Base-by-base conservation (phyloP, 148 eudicot genomes). In the Limonium bicolor region DNA sequence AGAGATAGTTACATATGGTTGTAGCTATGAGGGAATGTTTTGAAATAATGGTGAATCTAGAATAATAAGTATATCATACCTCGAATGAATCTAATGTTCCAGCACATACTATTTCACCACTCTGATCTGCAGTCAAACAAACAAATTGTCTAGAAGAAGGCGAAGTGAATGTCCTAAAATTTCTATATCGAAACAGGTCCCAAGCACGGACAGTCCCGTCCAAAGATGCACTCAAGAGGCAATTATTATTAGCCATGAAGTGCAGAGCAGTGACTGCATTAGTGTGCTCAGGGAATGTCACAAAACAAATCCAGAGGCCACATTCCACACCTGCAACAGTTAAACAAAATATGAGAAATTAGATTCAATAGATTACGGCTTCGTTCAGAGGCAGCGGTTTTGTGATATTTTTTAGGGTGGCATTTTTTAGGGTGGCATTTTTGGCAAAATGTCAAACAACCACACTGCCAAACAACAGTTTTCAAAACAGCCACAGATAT, bases 181-280 rank as follows among this genome's bases (percentile, higher is more conserved):
- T 90, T 26, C 99, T 67, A 61, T 90, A 90, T 2, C 95, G 84
- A 50, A 84, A 67, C 34, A 84, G 72, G 50, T 90, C 95, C 93
- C 95, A 90, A 37, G 99, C 95, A 60, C 95, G 87, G 49, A 90
- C 85, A 40, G 99, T 90, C 47, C 99, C 99, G 56, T 90, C 99
- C 68, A 84, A 66, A 34, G 99, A 90, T 35, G 99, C 95, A 76
- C 95, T 84, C 42, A 90, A 58, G 29, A 90, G 87, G 54, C 85
- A 66, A 51, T 90, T 74, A 63, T 77, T 90, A 55, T 64, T 71
- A 34, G 87, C 65, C 82, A 71, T 66, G 49, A 90, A 90, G 61
- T 80, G 95, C 38, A 90, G 84, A 27, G 95, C 95, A 37, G 95
- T 90, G 27, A 90, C 88, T 36, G 95, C 95, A 75, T 78, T 90